Conservation (phyloP, 805 yeast species). For the Saturnispora kantuleensis region DNA sequence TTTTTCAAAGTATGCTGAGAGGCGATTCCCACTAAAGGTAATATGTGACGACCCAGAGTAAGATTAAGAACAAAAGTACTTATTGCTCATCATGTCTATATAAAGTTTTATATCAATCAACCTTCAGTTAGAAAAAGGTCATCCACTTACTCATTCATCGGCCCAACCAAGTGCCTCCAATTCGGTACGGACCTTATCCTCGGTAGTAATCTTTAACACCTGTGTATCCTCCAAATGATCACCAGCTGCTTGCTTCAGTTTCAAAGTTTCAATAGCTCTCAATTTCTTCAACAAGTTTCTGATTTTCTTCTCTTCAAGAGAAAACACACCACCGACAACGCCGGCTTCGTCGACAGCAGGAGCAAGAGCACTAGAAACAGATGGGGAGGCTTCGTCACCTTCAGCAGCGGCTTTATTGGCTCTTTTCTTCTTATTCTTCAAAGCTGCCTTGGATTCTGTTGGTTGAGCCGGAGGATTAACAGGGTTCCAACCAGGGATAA, state of each 20-base stretch:
- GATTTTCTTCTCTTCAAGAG: slow-evolving; percentile 85
- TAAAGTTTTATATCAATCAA: not conserved
- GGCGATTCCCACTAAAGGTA: too few relatives aligned
- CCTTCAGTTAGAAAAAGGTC: too few relatives aligned
- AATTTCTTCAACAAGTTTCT: slow-evolving; percentile 85
- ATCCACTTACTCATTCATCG: slow-evolving; percentile 5
- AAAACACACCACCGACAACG: slow-evolving; percentile 51
- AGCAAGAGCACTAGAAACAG: not conserved
- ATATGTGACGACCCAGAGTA: too few relatives aligned
- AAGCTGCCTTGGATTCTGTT: slow-evolving; percentile 46
- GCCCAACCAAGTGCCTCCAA: slow-evolving; percentile 62
- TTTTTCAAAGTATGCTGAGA: not conserved
- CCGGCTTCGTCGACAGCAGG: slow-evolving; percentile 22
- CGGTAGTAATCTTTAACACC: slow-evolving; percentile 79
- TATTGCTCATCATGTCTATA: too few relatives aligned
- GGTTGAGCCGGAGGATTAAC: slow-evolving; percentile 26
- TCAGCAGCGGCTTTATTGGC: slow-evolving; percentile 39
- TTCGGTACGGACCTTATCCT: slow-evolving; percentile 68
- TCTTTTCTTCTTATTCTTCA: slow-evolving; percentile 55
- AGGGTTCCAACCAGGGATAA: slow-evolving; percentile 19
- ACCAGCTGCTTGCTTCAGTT: slow-evolving; percentile 73
- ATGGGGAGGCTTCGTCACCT: not conserved
- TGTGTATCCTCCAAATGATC: slow-evolving; percentile 91
- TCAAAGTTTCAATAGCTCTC: slow-evolving; percentile 88
- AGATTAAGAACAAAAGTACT: too few relatives aligned